Evolutionary conservation across 2,329 filamentous ascomycete species (phyloP), one percentile per base, ranked within the genome.

Genomic region (Pyrenophora seminiperda): DNA sequence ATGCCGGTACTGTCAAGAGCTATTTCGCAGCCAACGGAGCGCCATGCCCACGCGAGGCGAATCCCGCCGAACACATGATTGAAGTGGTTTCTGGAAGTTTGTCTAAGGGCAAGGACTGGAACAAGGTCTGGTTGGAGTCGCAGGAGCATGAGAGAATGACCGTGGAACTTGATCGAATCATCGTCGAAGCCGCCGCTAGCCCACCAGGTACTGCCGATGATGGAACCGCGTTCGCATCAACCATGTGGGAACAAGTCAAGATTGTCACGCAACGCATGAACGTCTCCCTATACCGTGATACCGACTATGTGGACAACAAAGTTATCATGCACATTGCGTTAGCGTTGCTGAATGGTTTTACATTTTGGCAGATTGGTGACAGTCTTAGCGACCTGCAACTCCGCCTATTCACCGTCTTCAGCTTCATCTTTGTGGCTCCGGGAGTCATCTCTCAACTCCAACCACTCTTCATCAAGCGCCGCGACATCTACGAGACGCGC

Each of bases 1-100:
- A 87, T 69, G 86, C 86, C 1, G 75, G 79, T 44, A 82, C 75
- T 0, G 73, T 93, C 66, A 86, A 82, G 1, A 75, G 76, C 46
- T 94, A 93, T 72, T 92, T 94, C 61, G 87, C 89, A 68, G 77
- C 82, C 27, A 82, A 88, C 59, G 85, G 88, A 33, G 86, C 83
- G 1, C 75, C 77, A 24, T 92, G 88, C 66, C 83, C 83, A 0
- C 49, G 71, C 1, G 82, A 83, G 6, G 85, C 84, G 18, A 94
- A 93, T 73, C 89, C 89, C 3, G 89, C 89, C n/a, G 89, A 93
- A 70, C 90, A 84, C 82, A 89, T 91, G 85, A 67, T 81, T 22
- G 75, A 79, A 41, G 73, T 78, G 48, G 79, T 56, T 27, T 52
- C 34, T 29, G 50, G 38, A 9, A 27, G 24, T 27, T 10, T 27